Evolutionary conservation across 495 filamentous ascomycete genomes (phyloP), one percentile per base, ranked within the genome.

Genomic region (Xylaria nigripes): DNA sequence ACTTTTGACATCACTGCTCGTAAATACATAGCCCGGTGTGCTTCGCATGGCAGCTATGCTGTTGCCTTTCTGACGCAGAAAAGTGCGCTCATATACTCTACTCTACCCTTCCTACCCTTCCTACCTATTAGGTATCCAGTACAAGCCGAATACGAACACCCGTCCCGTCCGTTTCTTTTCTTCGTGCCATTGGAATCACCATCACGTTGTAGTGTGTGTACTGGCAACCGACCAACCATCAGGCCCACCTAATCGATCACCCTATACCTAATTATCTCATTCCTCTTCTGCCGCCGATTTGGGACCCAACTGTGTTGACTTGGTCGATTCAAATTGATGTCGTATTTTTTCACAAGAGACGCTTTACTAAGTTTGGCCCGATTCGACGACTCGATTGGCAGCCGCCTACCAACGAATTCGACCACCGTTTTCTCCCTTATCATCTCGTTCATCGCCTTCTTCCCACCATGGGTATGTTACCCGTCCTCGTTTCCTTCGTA

Each of bases 391-490:
- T 24, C 6, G 4, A 21, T 24, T 19, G n/a, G 24, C 21, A 12
- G 32, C 5, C 6, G 45, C 36, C 10, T 6, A 16, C 9, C 21
- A 2, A 9, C 41, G 10, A 7, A 52, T 18, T 48, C 8, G 6
- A 22, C 29, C 15, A 6, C 19, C 13, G 27, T 18, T 29, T 29
- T 12, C n/a, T n/a, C n/a, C n/a, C n/a, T 6, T 29, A 43, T 24
- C 34, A 29, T n/a, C 32, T 36, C 32, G 46, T 40, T 34, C 16
- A 9, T 53, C 21, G 16, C 32, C 7, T 47, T 48, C 3, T 30
- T 42, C 18, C 32, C 18, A 48, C 9, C 44, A 48, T 54, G 34
- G 4, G 51, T 54, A 54, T 48, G 45, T 6, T 8, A 25, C 16
- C 22, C 18, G 22, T 24, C 18, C 34, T 13, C 15, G 4, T 47